phyloP scores from a whole-genome alignment of 2,329 filamentous ascomycete species.

The Dactylonectria estremocensis region DNA sequence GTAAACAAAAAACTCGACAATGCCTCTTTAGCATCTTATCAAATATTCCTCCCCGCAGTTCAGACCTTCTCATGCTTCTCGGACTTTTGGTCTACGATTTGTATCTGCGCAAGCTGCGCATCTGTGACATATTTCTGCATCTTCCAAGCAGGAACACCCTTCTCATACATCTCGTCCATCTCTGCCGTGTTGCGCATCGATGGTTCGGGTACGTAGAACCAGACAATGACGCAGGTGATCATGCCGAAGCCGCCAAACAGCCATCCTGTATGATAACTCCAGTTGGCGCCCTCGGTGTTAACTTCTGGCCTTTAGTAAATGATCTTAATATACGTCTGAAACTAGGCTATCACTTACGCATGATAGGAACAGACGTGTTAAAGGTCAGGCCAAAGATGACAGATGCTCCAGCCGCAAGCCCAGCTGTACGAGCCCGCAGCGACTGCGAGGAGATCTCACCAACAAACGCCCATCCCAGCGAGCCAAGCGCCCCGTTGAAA shows the following conservation, averaged over 20 bases:
- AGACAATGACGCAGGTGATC: constrained; percentile 24
- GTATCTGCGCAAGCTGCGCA: constrained; percentile 21
- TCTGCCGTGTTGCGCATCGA: constrained; percentile 36
- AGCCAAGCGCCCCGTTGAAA: constrained; percentile 17
- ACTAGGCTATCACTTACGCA: constrained; percentile 17
- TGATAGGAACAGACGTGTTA: constrained; percentile 32
- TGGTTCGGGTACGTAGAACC: constrained; percentile 34
- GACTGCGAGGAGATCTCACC: constrained; percentile 32
- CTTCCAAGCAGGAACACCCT: constrained; percentile 31
- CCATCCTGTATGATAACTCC: constrained; percentile 35
- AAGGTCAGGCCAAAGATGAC: constrained; percentile 33
- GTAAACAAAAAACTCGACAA: too few relatives aligned
- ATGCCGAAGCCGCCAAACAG: constrained; percentile 28
- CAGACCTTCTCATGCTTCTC: constrained; percentile 10
- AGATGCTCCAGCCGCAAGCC: constrained; percentile 24
- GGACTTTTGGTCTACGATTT: background rate
- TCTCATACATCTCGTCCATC: constrained; percentile 40
- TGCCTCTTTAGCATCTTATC: too few relatives aligned
- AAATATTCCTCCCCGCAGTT: background rate
- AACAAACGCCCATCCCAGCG: constrained; percentile 29
- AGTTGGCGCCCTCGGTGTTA: constrained; percentile 27
- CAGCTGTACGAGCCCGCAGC: constrained; percentile 30
- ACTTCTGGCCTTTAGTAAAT: constrained; percentile 21
- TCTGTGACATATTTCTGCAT: constrained; percentile 35
- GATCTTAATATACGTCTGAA: background rate